A percentile compares a stretch with the other conserved stretches of the same genome.
Evolutionary conservation across 2,329 filamentous ascomycete genomes (phyloP).

Genomic region (Mariannaea sp.): DNA sequence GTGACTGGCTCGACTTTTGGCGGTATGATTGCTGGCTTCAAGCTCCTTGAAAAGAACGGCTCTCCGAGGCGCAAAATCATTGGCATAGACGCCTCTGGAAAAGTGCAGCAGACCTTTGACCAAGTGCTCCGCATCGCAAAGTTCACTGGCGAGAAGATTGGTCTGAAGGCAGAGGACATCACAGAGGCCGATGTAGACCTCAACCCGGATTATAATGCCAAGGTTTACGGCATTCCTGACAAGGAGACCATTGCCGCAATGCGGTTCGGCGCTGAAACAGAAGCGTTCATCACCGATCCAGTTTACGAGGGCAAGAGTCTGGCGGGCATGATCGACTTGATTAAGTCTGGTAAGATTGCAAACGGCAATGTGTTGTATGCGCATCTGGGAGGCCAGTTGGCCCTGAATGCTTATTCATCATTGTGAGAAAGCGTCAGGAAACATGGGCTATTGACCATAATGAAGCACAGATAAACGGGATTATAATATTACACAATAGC

Average conservation of each 20-base stretch:
- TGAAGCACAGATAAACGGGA: no score
- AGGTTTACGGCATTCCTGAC: slow-evolving; percentile 70
- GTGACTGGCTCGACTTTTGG: slow-evolving; percentile 74
- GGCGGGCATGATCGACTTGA: slow-evolving; percentile 72
- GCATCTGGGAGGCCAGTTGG: slow-evolving; percentile 72
- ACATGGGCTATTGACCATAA: no score
- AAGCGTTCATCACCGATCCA: slow-evolving; percentile 75
- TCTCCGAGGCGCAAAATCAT: slow-evolving; percentile 59
- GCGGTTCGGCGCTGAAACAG: slow-evolving; percentile 67
- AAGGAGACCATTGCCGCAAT: slow-evolving; percentile 70
- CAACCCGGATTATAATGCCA: slow-evolving; percentile 66
- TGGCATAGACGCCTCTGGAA: slow-evolving; percentile 62
- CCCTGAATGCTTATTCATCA: slow-evolving; percentile 67
- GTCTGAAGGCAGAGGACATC: slow-evolving; percentile 62
- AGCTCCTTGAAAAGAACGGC: slow-evolving; percentile 58
- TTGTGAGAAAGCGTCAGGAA: no score
- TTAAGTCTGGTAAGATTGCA: slow-evolving; percentile 64
- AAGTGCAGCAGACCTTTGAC: slow-evolving; percentile 59
- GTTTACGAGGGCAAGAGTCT: slow-evolving; percentile 79
- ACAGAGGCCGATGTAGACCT: slow-evolving; percentile 65
- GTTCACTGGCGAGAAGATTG: slow-evolving; percentile 66
- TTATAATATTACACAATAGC: no score
- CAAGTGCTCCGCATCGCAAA: slow-evolving; percentile 71
- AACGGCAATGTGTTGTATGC: slow-evolving; percentile 73
- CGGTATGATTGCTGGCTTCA: slow-evolving; percentile 75